Percentiles rank a stretch among this genome's conserved stretches.
phyloP scores from a whole-genome alignment of 176 grass and related monocot genomes.

The Coix lacrymajobi region DNA sequence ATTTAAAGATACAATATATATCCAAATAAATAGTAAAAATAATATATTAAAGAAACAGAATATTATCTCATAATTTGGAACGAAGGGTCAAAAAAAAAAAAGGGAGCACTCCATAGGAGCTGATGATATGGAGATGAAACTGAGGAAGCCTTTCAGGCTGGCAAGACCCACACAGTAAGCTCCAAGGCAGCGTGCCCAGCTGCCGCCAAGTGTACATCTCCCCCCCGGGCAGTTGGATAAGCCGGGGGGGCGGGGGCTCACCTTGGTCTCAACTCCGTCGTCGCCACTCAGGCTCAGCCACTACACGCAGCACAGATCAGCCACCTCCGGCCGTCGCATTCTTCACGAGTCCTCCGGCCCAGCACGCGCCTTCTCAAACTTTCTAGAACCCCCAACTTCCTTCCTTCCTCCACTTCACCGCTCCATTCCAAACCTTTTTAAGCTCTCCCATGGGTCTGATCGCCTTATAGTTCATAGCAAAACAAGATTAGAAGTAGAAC shows the following conservation, averaged over 20 bases:
- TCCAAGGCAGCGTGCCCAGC: neutral
- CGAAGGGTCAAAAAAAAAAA: too few species aligned
- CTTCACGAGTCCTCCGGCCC: conserved; percentile 38
- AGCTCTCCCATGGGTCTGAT: neutral
- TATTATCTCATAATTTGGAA: too few species aligned
- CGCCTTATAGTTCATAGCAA: neutral
- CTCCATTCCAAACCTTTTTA: conserved; percentile 26
- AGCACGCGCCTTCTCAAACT: conserved; percentile 26
- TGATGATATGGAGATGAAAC: neutral
- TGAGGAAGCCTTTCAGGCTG: neutral
- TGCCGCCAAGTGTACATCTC: conserved; percentile 27
- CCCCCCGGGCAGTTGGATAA: conserved; percentile 22
- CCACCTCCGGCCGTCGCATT: conserved; percentile 26
- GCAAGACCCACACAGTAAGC: neutral
- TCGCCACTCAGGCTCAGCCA: conserved; percentile 24
- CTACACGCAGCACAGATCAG: neutral
- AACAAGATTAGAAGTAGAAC: neutral
- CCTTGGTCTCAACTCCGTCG: conserved; percentile 14
- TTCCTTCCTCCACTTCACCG: neutral
- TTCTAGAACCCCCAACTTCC: conserved; percentile 38
- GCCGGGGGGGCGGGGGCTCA: neutral
- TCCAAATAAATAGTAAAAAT: too few species aligned
- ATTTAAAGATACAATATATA: too few species aligned
- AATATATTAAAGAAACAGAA: too few species aligned
- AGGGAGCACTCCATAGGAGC: neutral